These are phyloP conservation scores for Fusarium caatingaense DNA, from an alignment of 2,329 filamentous ascomycete species.

Conservation along the genomic window DNA sequence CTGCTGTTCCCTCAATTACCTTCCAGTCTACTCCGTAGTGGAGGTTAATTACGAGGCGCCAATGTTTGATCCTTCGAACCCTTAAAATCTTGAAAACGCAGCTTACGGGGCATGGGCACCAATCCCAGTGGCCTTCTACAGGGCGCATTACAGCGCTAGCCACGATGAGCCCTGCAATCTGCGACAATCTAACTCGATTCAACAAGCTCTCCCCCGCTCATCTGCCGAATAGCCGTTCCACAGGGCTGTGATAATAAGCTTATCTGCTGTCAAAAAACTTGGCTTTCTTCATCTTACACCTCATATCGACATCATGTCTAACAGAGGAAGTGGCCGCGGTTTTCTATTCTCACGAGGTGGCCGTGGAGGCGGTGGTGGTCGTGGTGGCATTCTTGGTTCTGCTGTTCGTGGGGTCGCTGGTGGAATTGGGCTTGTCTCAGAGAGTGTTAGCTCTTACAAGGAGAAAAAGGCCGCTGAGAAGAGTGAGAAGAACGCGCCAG, in stretches of 20 bases:
- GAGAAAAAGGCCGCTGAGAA: not conserved
- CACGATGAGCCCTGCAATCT: conserved; percentile 1
- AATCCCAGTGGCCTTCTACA: not conserved
- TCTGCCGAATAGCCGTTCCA: conserved; percentile 12
- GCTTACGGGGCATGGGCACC: not conserved
- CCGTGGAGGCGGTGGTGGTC: not conserved
- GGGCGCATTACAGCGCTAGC: not conserved
- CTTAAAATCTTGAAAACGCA: not conserved
- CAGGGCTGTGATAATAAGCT: conserved; percentile 7
- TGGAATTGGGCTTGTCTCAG: conserved; percentile 17
- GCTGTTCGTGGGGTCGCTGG: conserved; percentile 20
- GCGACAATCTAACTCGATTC: not conserved
- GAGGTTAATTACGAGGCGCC: not conserved
- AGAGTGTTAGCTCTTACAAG: conserved; percentile 20
- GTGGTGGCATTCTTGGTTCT: conserved; percentile 8
- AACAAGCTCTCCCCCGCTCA: not conserved
- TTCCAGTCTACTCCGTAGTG: no score
- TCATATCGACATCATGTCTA: not conserved
- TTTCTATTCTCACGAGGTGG: conserved; percentile 2
- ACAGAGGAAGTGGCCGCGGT: conserved; percentile 6
- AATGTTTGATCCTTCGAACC: not conserved
- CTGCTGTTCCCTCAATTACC: no score
- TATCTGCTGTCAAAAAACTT: not conserved
- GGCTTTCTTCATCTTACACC: not conserved
- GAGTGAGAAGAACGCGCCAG: not conserved